phyloP scores from a whole-genome alignment of 352 stramenopile species.

The Phytophthora boehmeriae region DNA sequence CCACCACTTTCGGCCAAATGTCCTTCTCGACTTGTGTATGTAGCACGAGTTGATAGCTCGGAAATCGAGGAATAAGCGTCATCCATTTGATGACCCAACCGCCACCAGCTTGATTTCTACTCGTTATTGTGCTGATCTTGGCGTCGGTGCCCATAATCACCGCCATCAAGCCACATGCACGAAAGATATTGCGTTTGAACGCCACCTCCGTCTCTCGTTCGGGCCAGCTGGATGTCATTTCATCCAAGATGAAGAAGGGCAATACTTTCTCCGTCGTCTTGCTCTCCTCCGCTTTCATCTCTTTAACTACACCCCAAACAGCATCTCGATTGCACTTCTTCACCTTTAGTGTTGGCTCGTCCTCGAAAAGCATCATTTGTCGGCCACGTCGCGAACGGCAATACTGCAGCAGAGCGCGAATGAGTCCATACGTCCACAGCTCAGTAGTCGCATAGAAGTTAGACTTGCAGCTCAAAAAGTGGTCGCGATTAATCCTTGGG shows the following conservation, averaged over 20 bases:
- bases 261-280: too few species aligned
- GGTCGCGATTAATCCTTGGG: not conserved
- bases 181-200: conserved; percentile 22
- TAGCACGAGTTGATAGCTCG: conserved; percentile 4
- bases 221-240: conserved; percentile 1
- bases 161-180: conserved; percentile 12
- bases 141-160: conserved; percentile 22
- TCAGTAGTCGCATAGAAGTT: conserved; percentile 3
- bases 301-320: not conserved
- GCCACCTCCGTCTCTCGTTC: not conserved
- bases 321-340: not conserved
- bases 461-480: conserved; percentile 4
- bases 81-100: not conserved
- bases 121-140: conserved; percentile 8
- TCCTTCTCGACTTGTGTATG: not conserved
- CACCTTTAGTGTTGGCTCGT: not conserved
- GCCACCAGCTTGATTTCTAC: not conserved
- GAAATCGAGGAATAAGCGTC: conserved; percentile 12
- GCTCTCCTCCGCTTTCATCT: conserved; percentile 8
- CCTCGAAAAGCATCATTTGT: conserved; percentile 8
- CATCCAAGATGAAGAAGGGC: conserved; percentile 21
- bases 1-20: too few species aligned
- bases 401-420: conserved; percentile 18
- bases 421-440: conserved; percentile 23
- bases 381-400: not conserved